Evolutionary conservation across 306 rosid species (phyloP).

Genomic region (Cucurbita moschata): DNA sequence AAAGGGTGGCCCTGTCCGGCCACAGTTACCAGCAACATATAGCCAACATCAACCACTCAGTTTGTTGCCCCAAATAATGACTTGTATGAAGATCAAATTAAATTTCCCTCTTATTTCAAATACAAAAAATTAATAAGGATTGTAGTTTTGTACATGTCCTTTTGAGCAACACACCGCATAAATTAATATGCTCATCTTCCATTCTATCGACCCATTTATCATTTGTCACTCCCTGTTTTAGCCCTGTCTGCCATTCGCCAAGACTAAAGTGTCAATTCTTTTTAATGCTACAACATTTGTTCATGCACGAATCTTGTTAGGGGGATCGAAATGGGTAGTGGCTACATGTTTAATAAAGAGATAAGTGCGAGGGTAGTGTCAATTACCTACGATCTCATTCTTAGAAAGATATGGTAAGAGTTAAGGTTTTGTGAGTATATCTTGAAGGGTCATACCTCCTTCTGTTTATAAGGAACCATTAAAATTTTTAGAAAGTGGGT

Average conservation of each 20-base stretch:
- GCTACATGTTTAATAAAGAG: no score
- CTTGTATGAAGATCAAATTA: neutral
- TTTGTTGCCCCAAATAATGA: neutral
- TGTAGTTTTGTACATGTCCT: neutral
- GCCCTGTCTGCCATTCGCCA: constrained; percentile 9
- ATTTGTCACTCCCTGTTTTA: constrained; percentile 14
- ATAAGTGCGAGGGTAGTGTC: no score
- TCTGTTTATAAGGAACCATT: no score
- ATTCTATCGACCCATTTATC: neutral
- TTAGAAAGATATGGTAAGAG: no score
- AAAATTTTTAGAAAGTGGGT: no score
- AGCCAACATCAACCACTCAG: constrained; percentile 1
- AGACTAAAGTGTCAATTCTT: neutral
- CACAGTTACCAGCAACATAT: constrained; percentile 1
- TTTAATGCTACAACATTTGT: neutral
- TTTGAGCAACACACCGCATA: neutral
- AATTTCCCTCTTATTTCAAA: neutral
- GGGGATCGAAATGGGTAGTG: no score
- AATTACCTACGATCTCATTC: no score
- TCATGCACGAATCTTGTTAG: neutral
- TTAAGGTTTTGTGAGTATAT: no score
- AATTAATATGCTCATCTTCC: neutral
- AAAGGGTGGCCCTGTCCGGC: constrained; percentile 1
- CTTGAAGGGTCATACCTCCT: no score
- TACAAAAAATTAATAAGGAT: neutral